Evolutionary conservation across 2,329 filamentous ascomycete species (phyloP).

Genomic region (Cladosporium sp.): DNA sequence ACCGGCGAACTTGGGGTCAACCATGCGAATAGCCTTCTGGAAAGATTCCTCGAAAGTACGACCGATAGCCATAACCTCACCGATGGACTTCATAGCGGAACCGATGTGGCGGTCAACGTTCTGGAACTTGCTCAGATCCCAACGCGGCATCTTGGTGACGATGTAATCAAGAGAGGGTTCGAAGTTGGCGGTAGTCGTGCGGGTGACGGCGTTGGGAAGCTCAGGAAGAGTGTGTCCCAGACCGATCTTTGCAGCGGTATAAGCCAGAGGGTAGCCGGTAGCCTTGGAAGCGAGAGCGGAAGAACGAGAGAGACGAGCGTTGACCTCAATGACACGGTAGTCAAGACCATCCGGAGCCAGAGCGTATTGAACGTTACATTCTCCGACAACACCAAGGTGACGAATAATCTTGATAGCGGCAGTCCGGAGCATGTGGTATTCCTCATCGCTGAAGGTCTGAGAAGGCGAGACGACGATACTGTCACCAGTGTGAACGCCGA

Average conservation of each 20-base stretch:
- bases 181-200: constrained; percentile 98
- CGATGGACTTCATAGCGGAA: constrained; percentile 97
- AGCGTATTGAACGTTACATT: constrained; percentile 98
- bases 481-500: constrained; percentile 96
- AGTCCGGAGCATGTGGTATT: constrained; percentile 98
- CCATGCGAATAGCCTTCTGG: constrained; percentile 96
- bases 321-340: constrained; percentile 98
- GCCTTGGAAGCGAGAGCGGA: constrained; percentile 97
- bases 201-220: constrained; percentile 94
- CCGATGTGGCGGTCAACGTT: constrained; percentile 97
- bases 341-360: constrained; percentile 94
- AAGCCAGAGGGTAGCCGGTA: constrained; percentile 93
- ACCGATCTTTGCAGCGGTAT: constrained; percentile 97
- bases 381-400: constrained; percentile 92
- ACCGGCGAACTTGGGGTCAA: constrained; percentile 84
- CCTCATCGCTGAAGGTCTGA: constrained; percentile 95
- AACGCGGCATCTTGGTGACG: constrained; percentile 96
- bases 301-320: constrained; percentile 94
- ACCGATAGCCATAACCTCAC: constrained; percentile 98
- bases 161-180: constrained; percentile 97
- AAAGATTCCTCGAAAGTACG: constrained; percentile 98
- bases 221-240: constrained; percentile 92
- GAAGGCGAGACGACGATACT: constrained; percentile 96
- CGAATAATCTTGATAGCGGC: constrained; percentile 98
- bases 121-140: constrained; percentile 98